Evolutionary conservation across 768 basidiomycete species (phyloP), one percentile per base, ranked within the genome.

Genomic region (Pulveroboletus frians): DNA sequence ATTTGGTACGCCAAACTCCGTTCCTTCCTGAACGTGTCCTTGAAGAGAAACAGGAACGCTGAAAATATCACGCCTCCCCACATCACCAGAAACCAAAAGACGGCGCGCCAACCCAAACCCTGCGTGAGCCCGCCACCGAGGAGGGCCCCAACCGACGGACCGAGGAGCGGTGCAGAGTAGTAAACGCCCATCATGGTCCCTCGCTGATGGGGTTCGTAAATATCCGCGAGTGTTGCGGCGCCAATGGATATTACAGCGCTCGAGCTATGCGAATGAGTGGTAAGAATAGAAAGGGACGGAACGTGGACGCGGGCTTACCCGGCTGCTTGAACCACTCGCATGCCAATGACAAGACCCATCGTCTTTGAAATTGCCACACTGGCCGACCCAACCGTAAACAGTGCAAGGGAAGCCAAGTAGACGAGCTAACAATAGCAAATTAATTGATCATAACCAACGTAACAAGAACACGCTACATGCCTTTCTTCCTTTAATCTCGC

Each of bases 11-110:
- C 75, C 14, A 86, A 67, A 49, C 91, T 93, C 32, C 93, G 82
- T 59, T 94, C 89, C 52, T 76, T 75, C 29, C 92, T 78, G 69
- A 88, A 94, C 0, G 90, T 92, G 61, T 96, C 91, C 47, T 77
- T 78, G 73, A 92, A 89, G 59, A 84, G 69, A n/a, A 84, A 63
- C 30, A 87, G 50, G 65, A 90, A 89, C 14, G 75, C 69, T 18
- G 78, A 34, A 49, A 80, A 71, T 47, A 76, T 78, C 13, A 74
- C 38, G 0, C 80, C 82, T 5, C 79, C 78, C 54, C 83, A 76
- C 26, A 85, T 83, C 2, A 78, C 73, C 31, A 93, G 73, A 62
- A 93, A 91, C 80, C 88, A 93, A 67, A 95, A 92, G 1, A 87
- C 79, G 1, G 85, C 81, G 30, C 92, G 79, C 93, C 93, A 95